Evolutionary conservation across 257 asterid species (phyloP), one percentile per base, ranked within the genome.

Genomic region (Echium plantagineum): DNA sequence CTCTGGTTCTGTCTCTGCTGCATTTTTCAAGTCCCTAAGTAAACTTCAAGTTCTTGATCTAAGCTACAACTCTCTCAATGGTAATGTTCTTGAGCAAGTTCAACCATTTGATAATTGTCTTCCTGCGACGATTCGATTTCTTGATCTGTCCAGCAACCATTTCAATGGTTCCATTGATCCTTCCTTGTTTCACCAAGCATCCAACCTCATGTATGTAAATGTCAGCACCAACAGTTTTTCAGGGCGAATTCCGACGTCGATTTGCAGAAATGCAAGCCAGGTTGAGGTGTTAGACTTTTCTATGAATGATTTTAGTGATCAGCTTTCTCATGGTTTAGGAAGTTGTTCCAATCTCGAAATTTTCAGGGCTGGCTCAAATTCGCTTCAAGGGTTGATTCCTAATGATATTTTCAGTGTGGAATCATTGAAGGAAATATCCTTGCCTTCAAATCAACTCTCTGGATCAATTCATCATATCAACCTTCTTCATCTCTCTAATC

Each of bases 151-250:
- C 28, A 56, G 60, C 31, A 56, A 56, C 21, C n/a, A 56, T 6
- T 21, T 56, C 26, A 21, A 26, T 21, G 60, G 60, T 26, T 15
- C 15, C 28, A 56, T 56, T 17, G 22, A 61, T 7, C 20, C 48
- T 22, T 47, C n/a, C 18, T 21, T 22, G 28, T 56, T 56, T 21
- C 35, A 9, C 28, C 28, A 31, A 21, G 38, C 60, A 56, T 8
- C 2, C 28, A n/a, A n/a, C 21, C 18, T 59, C 16, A 9, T 19
- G 16, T 7, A 18, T 13, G 30, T 63, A 18, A 53, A 52, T 52
- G 58, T 63, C 16, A 63, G 66, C 38, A 63, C 28, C 66, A 63
- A 63, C 48, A 53, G 51, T 53, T 63, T 63, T n/a, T 49, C 58
- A 5, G 66, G 66, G 9, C 6, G 51, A 28, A 30, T 63, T 26